Percentiles rank a stretch among this genome's conserved stretches.
Evolutionary conservation across 139 green algal species (phyloP).

Genomic region (Nannochloris sp.): DNA sequence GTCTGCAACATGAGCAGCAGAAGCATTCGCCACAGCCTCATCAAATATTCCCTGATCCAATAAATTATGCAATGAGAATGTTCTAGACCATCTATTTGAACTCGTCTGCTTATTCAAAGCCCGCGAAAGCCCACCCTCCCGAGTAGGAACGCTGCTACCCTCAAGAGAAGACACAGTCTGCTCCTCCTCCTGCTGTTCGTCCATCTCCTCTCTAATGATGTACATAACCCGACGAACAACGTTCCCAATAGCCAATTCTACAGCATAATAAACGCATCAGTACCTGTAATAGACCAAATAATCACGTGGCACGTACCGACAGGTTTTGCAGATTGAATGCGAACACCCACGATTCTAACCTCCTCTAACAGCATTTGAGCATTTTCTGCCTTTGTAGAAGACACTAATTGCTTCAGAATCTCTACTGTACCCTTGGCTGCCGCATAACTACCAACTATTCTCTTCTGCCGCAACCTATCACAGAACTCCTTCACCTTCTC

Average conservation of each 20-base stretch:
- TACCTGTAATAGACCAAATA: slow-evolving; percentile 1
- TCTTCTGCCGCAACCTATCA: slow-evolving; percentile 41
- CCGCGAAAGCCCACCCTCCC: slow-evolving; percentile 16
- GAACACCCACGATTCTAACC: slow-evolving; percentile 51
- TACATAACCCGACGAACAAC: slow-evolving; percentile 83
- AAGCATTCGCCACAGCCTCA: slow-evolving; percentile 1
- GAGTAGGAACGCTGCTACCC: neutral
- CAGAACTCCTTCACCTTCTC: slow-evolving; percentile 59
- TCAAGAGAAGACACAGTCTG: neutral
- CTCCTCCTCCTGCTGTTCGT: slow-evolving; percentile 36
- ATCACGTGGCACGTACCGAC: slow-evolving; percentile 42
- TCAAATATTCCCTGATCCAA: slow-evolving; percentile 60
- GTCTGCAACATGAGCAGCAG: neutral
- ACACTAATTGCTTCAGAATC: slow-evolving; percentile 64
- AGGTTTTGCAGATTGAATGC: slow-evolving; percentile 65
- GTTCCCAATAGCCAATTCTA: slow-evolving; percentile 92
- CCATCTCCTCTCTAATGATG: slow-evolving; percentile 84
- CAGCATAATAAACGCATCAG: neutral
- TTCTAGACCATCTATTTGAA: slow-evolving; percentile 19
- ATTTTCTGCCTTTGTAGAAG: slow-evolving; percentile 43
- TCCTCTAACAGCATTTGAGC: slow-evolving; percentile 55
- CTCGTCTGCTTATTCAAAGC: slow-evolving; percentile 11
- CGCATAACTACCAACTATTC: slow-evolving; percentile 51
- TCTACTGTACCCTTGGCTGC: slow-evolving; percentile 68
- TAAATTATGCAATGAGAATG: slow-evolving; percentile 67